A percentile compares a stretch with the other conserved stretches of the same genome.
phyloP scores from a whole-genome alignment of 1,284 basidiomycete species.

The Puccinia triticina region DNA sequence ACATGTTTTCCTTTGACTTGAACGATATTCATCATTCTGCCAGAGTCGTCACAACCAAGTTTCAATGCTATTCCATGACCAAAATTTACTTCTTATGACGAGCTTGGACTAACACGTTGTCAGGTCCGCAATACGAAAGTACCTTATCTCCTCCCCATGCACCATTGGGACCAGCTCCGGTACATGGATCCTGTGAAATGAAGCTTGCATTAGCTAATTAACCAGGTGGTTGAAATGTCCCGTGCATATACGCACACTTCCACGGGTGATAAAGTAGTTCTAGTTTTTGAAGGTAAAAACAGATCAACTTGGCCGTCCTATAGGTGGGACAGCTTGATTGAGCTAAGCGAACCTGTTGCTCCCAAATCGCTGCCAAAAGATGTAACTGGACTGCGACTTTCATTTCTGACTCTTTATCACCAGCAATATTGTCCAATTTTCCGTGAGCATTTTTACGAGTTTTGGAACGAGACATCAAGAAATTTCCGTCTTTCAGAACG shows the following conservation, averaged over 20 bases:
- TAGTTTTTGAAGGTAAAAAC: not conserved
- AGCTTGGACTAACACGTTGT: constrained; percentile 38
- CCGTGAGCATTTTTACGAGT: not conserved
- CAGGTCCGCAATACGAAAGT: constrained; percentile 44
- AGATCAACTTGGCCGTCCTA: not conserved
- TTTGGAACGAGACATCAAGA: constrained; percentile 5
- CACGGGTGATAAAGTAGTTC: constrained; percentile 41
- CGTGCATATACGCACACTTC: constrained; percentile 31
- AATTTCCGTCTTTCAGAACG: constrained; percentile 36
- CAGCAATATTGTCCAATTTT: constrained; percentile 34
- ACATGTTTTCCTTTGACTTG: constrained; percentile 40
- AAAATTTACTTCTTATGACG: not conserved
- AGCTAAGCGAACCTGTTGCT: constrained; percentile 28
- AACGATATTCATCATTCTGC: constrained; percentile 48
- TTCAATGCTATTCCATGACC: not conserved
- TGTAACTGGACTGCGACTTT: constrained; percentile 42
- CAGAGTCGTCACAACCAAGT: not conserved
- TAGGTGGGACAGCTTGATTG: not conserved
- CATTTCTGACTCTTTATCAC: constrained; percentile 34
- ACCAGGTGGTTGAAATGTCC: not conserved
- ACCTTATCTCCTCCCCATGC: constrained; percentile 34
- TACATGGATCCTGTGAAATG: constrained; percentile 41
- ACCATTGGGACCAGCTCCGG: constrained; percentile 34
- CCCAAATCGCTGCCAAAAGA: constrained; percentile 44
- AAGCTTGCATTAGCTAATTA: not conserved